Percentiles rank a stretch among this genome's conserved stretches.
Evolutionary conservation across 768 basidiomycete genomes (phyloP).

Genomic region (Lactifluus pinguis): DNA sequence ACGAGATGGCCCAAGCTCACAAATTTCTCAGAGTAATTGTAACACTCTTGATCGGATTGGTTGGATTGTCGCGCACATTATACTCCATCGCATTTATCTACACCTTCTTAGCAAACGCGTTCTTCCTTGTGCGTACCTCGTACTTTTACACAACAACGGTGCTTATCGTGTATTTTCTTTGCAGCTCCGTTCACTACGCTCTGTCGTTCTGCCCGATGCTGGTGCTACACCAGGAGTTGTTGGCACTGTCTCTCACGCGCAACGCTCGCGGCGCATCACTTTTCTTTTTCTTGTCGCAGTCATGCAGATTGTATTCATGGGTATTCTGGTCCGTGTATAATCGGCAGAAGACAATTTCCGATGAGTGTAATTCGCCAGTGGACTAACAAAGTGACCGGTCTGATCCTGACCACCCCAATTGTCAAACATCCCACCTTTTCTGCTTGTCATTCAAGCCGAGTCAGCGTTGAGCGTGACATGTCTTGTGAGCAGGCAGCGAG

Average conservation of each 20-base stretch:
- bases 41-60: conserved; percentile 62
- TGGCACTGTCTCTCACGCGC: conserved; percentile 37
- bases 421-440: neutral
- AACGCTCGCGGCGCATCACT: conserved; percentile 75
- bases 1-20: neutral
- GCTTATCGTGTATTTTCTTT: neutral
- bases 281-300: conserved; percentile 86
- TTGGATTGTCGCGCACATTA: conserved; percentile 51
- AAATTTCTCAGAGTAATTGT: conserved; percentile 61
- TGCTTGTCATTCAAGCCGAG: neutral
- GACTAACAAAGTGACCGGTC: neutral
- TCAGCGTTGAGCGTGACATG: neutral
- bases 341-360: neutral
- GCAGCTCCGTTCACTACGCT: conserved; percentile 87
- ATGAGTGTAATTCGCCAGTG: conserved; percentile 2
- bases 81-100: conserved; percentile 74
- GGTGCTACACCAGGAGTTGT: conserved; percentile 31
- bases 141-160: neutral
- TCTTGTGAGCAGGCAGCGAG: neutral
- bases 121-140: conserved; percentile 71
- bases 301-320: conserved; percentile 80
- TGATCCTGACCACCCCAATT: neutral
- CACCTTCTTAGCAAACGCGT: conserved; percentile 79
- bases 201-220: conserved; percentile 82
- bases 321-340: conserved; percentile 62